A percentile compares a stretch with the other conserved stretches of the same genome.
These are phyloP conservation scores for Phytophthora hybrid DNA, from an alignment of 352 stramenopile genomes.

Conservation along the genomic window DNA sequence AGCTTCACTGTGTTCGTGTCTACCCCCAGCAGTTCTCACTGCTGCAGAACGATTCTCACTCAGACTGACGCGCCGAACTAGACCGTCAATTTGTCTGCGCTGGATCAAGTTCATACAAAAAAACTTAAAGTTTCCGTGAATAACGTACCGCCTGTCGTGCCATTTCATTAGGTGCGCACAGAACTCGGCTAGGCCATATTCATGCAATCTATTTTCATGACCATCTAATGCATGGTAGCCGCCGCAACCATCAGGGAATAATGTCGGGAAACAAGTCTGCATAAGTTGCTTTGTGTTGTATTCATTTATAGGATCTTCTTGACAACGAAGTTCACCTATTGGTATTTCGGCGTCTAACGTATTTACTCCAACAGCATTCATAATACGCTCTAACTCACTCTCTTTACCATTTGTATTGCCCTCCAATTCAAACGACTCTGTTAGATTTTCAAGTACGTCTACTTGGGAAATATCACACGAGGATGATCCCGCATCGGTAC, in stretches of 20 bases:
- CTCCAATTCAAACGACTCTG: constrained; percentile 7
- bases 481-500: too few species aligned
- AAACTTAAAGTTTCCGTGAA: constrained; percentile 37
- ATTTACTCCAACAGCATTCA: background rate
- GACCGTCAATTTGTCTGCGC: constrained; percentile 31
- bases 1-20: background rate
- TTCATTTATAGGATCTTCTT: constrained; percentile 17
- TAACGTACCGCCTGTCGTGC: constrained; percentile 7
- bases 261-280: constrained; percentile 32
- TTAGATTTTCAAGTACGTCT: background rate
- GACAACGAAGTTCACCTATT: background rate
- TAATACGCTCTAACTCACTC: background rate
- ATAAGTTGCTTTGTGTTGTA: constrained; percentile 28
- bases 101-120: constrained; percentile 30
- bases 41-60: background rate
- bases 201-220: constrained; percentile 8
- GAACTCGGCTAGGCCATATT: constrained; percentile 22
- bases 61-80: constrained; percentile 11
- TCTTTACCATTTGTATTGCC: background rate
- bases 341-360: background rate
- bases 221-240: constrained; percentile 9
- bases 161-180: constrained; percentile 32
- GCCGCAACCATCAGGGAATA: constrained; percentile 28
- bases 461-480: background rate
- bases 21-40: background rate